Base-by-base conservation (phyloP, 1,284 basidiomycete species). In the Fomitopsis schrenkii region DNA sequence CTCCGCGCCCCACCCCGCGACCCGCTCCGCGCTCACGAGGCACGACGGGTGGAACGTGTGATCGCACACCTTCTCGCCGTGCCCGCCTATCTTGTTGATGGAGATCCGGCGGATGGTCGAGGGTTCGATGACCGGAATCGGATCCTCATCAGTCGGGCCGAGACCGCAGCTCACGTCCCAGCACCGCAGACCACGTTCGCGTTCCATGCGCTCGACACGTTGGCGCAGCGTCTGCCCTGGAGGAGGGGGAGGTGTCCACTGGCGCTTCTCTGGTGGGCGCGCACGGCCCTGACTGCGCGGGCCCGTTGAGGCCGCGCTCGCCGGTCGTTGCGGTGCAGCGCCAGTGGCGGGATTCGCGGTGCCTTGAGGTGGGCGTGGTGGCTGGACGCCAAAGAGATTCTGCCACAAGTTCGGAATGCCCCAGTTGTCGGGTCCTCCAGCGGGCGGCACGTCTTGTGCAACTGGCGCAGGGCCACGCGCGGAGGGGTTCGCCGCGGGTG, bases 101-200 rank as follows among this genome's bases (percentile, higher is more conserved):
- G 64, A 67, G 46, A 87, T 68, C 70, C 83, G 83, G 66, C 78
- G 79, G 64, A 76, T 73, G 33, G 65, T 68, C 12, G 70, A 66
- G 12, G 72, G 58, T 48, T 75, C 22, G 67, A 70, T 40, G 70
- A 62, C 33, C 76, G 78, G 64, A 68, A 75, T 53, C 12, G 88
- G 90, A 59, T 91, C 88, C 26, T 91, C 90, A 64, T 92, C 90
- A 4, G 83, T 85, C 6, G 90, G 90, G 0, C 88, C 90, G 30
- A 90, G 69, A 2, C 87, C 88, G 71, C 90, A 92, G 64, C 83
- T 85, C 38, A 84, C 73, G 68, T 91, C 89, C 44, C 76, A 83
- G 71, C 90, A 92, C 55, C 90, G 77, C 65, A 90, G 68, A 0
- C 88, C 89, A 33, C 82, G 79, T 68, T 90, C 87, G 17, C 86